These are phyloP conservation scores for Domatiomyces catenatus DNA, from an alignment of 2,329 filamentous ascomycete genomes.

Conservation along the genomic window DNA sequence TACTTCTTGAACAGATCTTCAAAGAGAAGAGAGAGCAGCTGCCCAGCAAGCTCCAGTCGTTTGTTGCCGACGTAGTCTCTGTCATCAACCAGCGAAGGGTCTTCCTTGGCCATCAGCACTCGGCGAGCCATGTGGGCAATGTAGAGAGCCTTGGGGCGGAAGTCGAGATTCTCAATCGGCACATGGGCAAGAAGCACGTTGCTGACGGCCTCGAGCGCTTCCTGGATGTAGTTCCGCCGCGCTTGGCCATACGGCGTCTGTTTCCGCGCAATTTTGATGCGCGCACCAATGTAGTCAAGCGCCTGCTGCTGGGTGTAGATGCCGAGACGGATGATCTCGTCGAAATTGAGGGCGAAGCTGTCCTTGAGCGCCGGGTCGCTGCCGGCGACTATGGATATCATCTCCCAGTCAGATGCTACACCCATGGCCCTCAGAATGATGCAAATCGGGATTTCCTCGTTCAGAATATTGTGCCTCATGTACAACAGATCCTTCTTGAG, in stretches of 20 bases:
- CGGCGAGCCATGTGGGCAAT: constrained; percentile 95
- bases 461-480: constrained; percentile 81
- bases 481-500: constrained; percentile 78
- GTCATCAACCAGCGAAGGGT: constrained; percentile 81
- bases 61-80: constrained; percentile 98
- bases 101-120: constrained; percentile 83
- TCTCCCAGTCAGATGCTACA: constrained; percentile 86
- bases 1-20: constrained; percentile 98
- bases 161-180: constrained; percentile 77
- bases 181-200: constrained; percentile 93
- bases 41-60: constrained; percentile 81
- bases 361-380: constrained; percentile 82
- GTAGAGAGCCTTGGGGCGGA: constrained; percentile 92
- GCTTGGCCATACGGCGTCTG: constrained; percentile 39
- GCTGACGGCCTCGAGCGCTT: constrained; percentile 81
- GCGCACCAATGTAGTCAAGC: constrained; percentile 73
- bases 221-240: constrained; percentile 69
- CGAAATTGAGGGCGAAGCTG: constrained; percentile 88
- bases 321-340: constrained; percentile 68
- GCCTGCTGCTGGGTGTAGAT: constrained; percentile 92
- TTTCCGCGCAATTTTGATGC: constrained; percentile 73
- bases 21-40: constrained; percentile 82
- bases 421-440: constrained; percentile 87
- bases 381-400: constrained; percentile 78
- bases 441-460: constrained; percentile 87